A percentile compares a stretch with the other conserved stretches of the same genome.
phyloP scores from a whole-genome alignment of 768 basidiomycete species.

The Auricularia sp. region DNA sequence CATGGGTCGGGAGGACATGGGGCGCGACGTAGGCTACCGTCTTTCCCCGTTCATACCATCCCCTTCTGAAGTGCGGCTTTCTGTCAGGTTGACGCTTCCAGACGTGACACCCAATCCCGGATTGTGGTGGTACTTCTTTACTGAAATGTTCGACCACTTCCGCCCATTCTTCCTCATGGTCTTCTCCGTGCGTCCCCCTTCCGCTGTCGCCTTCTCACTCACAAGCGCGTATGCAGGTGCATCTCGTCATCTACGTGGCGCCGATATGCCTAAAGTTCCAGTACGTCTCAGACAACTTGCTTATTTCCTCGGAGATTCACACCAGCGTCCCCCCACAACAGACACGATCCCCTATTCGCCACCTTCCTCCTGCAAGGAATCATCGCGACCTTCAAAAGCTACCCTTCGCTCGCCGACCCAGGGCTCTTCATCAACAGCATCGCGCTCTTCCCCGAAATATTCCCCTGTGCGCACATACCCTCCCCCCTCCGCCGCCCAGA shows the following conservation, averaged over 20 bases:
- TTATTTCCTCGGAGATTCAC: background rate
- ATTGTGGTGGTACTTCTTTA: slow-evolving; percentile 99
- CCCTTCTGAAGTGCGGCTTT: slow-evolving; percentile 2
- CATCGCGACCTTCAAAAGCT: slow-evolving; percentile 79
- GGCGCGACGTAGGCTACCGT: slow-evolving; percentile 57
- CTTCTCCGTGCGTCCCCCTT: slow-evolving; percentile 45
- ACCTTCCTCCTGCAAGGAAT: slow-evolving; percentile 67
- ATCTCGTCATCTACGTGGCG: slow-evolving; percentile 69
- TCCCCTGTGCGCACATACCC: slow-evolving; percentile 50
- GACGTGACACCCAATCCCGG: slow-evolving; percentile 92
- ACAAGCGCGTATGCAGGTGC: slow-evolving; percentile 25
- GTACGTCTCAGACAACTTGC: slow-evolving; percentile 28
- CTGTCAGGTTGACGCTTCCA: slow-evolving; percentile 60
- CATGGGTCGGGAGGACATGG: slow-evolving; percentile 76
- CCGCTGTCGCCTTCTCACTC: slow-evolving; percentile 40
- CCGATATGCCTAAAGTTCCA: slow-evolving; percentile 86
- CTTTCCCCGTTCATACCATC: slow-evolving; percentile 2
- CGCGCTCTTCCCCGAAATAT: slow-evolving; percentile 72
- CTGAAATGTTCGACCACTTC: slow-evolving; percentile 99
- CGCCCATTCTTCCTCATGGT: slow-evolving; percentile 90
- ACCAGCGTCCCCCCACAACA: slow-evolving; percentile 19
- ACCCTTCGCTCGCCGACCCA: slow-evolving; percentile 83
- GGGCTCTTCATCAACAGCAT: slow-evolving; percentile 79
- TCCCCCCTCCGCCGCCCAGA: background rate
- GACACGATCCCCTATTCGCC: slow-evolving; percentile 80